Base-by-base conservation (phyloP, 306 rosid species). In the Styphnolobium japonicum region DNA sequence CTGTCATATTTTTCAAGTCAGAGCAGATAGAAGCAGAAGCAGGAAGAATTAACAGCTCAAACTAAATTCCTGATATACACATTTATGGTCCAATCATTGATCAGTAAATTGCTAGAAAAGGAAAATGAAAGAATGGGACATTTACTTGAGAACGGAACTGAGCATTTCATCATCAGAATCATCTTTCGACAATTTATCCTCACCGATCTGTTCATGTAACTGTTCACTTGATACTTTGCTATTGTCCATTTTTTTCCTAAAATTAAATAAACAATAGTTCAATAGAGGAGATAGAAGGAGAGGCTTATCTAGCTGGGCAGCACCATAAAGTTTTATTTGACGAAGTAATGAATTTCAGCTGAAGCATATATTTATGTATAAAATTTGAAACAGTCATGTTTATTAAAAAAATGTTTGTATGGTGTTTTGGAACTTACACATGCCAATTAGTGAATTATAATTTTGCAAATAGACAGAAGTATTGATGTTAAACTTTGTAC, bases 61-160 rank as follows among this genome's bases (percentile, higher is more conserved):
- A 18, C 46, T 64, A 34, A 16, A 43, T 43, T 31, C 18, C 71
- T 31, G 37, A 14, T 14, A n/a, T 49, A 25, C 31, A 63, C 23
- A 42, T 18, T 12, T 37, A 52, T 43, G 68, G 23, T 12, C 3
- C 73, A 1, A 36, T 40, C 80, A 58, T 34, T 7, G 36, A 29
- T 43, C 51, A 57, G 34, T 63, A 51, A 75, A 69, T 46, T 68
- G 7, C 31, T 51, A 60, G 27, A 31, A 49, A 60, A 57, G 34
- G 64, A 6, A 79, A 61, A 64, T 23, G 23, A 60, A 48, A 49
- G 67, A 55, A n/a, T n/a, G n/a, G 45, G 67, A 81, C 53, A 74
- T 70, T 82, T 87, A 89, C 97, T 83, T 86, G 76, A 83, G 75
- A 75, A 87, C 71, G 43, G 93, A 86, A 72, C 84, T 79, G 68